Percentiles rank a stretch among this genome's conserved stretches.
phyloP scores from a whole-genome alignment of 257 asterid genomes.

The Rhazya stricta region DNA sequence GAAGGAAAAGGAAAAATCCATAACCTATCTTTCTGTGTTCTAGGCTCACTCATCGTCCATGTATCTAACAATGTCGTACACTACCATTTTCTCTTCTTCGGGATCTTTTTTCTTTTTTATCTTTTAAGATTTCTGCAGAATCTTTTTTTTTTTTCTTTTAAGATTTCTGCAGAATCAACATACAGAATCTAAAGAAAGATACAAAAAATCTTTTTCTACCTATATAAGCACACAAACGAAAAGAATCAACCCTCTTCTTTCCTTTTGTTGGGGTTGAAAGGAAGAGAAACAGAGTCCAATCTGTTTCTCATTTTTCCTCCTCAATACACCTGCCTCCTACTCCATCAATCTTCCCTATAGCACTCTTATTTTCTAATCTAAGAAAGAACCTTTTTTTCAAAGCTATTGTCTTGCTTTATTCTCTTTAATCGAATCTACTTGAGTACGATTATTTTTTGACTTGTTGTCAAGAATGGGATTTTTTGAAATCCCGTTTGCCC shows the following conservation, averaged over 20 bases:
- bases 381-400: background rate
- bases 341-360: slow-evolving; percentile 2
- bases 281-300: slow-evolving; percentile 35
- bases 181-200: background rate
- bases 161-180: too few relatives aligned
- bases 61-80: too few relatives aligned
- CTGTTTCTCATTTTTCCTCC: slow-evolving; percentile 24
- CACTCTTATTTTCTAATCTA: background rate
- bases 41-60: too few relatives aligned
- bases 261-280: slow-evolving; percentile 28
- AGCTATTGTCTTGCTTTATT: slow-evolving; percentile 13
- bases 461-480: slow-evolving; percentile 32
- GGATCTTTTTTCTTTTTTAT: too few relatives aligned
- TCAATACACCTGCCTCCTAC: slow-evolving; percentile 18
- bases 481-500: slow-evolving; percentile 22
- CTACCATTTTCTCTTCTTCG: too few relatives aligned
- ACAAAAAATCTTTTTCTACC: background rate
- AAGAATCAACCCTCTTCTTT: background rate
- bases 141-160: too few relatives aligned
- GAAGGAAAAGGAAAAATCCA: too few relatives aligned
- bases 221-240: background rate
- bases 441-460: slow-evolving; percentile 16
- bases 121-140: too few relatives aligned
- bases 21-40: too few relatives aligned
- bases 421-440: slow-evolving; percentile 15